Conservation (phyloP, 2,329 filamentous ascomycete genomes). For the Pestalotiopsis fici region DNA sequence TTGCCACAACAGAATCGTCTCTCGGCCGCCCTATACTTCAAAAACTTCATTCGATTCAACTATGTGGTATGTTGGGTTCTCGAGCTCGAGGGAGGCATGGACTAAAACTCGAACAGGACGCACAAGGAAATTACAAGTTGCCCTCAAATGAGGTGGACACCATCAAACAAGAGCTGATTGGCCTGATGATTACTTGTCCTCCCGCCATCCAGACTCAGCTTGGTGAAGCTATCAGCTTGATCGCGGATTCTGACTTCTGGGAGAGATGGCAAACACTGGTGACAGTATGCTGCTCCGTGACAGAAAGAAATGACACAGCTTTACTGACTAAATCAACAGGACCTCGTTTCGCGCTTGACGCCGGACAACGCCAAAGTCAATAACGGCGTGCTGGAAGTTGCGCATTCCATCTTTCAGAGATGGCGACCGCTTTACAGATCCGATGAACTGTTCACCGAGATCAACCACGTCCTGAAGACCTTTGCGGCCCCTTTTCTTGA, state of each 20-base stretch:
- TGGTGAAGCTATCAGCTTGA: conserved; percentile 94
- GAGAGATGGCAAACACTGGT: conserved; percentile 94
- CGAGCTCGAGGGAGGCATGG: not conserved
- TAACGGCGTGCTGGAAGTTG: conserved; percentile 92
- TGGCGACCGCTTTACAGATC: conserved; percentile 95
- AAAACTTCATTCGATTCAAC: conserved; percentile 94
- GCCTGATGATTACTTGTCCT: conserved; percentile 92
- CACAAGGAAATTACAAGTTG: conserved; percentile 92
- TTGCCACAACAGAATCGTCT: conserved; percentile 79
- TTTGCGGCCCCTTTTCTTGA: conserved; percentile 84
- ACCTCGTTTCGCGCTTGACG: conserved; percentile 86
- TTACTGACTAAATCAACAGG: conserved; percentile 45
- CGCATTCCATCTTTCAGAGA: conserved; percentile 95
- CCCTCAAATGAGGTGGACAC: conserved; percentile 78
- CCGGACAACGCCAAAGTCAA: conserved; percentile 81
- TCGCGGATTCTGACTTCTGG: conserved; percentile 98
- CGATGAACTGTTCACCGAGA: conserved; percentile 89
- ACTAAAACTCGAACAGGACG: conserved; percentile 57
- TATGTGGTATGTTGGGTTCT: conserved; percentile 67
- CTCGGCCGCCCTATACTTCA: conserved; percentile 90
- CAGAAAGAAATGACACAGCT: not conserved
- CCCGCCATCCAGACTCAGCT: conserved; percentile 87
- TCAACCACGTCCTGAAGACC: conserved; percentile 88
- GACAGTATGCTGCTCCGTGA: conserved; percentile 52
- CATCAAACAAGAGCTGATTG: conserved; percentile 94